Evolutionary conservation across 495 filamentous ascomycete species (phyloP), one percentile per base, ranked within the genome.

Genomic region (Filosporella fistucella): DNA sequence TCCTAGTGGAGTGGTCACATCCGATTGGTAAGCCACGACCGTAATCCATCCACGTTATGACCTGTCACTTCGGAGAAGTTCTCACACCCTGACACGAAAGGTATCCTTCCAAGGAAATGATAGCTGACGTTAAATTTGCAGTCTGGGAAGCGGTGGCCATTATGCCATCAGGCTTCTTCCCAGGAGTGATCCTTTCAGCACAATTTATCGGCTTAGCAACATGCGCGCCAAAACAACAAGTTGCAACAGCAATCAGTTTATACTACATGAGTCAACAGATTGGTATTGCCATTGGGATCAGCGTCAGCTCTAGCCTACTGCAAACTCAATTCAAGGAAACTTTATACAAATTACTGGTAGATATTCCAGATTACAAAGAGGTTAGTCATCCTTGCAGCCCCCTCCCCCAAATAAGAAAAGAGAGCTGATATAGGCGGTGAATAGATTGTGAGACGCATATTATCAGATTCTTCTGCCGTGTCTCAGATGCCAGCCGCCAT

Each of bases 221-320:
- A 3, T 49, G 45, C 41, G 47, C 51, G 2, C 60, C 62, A 11
- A 57, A 58, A 40, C 45, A 51, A 7, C 26, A 55, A 10, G 51
- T 61, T 17, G 38, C 63, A 10, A 57, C 45, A 4, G 55, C 56
- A 25, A 59, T 70, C 14, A 53, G 61, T 18, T 49, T 62, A 21
- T 68, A 63, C 39, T 70, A 55, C 34, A 51, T 68, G 17, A 57
- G 56, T 37, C 64, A 68, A 45, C 64, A 70, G 47, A 45, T 70
- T 13, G 67, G 65, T 0, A 51, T 62, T 12, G 59, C 67, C 9
- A 43, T 68, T 3, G 65, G 67, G 1, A 62, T 56, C 2, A 51
- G 60, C 1, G 30, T 35, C 26, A 57, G 36, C 9, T 45, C 56
- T 3, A 54, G 55, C n/a, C n/a, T 68, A n/a, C 45, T 63, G 12